A percentile compares a stretch with the other conserved stretches of the same genome.
phyloP scores from a whole-genome alignment of 805 yeast genomes.

The Tetrapisispora namnaoensis region DNA sequence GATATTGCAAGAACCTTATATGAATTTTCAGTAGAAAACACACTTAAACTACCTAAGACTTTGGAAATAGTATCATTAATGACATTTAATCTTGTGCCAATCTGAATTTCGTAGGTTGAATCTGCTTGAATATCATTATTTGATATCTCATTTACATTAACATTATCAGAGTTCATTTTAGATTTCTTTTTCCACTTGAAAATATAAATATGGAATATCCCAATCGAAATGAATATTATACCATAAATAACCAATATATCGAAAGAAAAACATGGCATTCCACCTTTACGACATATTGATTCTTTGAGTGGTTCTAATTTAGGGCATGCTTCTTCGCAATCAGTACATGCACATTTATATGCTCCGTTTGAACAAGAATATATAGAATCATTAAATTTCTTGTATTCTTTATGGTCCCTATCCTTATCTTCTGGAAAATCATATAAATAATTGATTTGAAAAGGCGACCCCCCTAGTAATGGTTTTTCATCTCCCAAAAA shows the following conservation, averaged over 20 bases:
- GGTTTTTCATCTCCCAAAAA: constrained; percentile 95
- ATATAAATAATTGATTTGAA: constrained; percentile 75
- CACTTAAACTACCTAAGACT: constrained; percentile 44
- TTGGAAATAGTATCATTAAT: constrained; percentile 11
- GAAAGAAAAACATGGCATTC: constrained; percentile 66
- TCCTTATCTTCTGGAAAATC: constrained; percentile 15
- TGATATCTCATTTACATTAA: constrained; percentile 7
- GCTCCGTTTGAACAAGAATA: constrained; percentile 48
- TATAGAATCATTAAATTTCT: constrained; percentile 14
- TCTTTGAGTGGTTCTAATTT: constrained; percentile 38
- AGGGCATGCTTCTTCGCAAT: constrained; percentile 79
- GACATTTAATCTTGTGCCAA: neutral
- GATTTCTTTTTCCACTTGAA: constrained; percentile 14
- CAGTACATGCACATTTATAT: constrained; percentile 83
- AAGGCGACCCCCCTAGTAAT: constrained; percentile 87
- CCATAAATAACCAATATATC: constrained; percentile 44
- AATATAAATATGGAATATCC: constrained; percentile 15
- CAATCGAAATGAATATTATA: constrained; percentile 17
- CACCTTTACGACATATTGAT: constrained; percentile 45
- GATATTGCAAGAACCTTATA: constrained; percentile 38
- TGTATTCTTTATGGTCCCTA: constrained; percentile 8
- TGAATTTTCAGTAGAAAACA: constrained; percentile 54
- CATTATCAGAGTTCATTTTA: constrained; percentile 10
- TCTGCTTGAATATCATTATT: neutral
- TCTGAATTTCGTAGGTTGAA: neutral